A percentile compares a stretch with the other conserved stretches of the same genome.
Evolutionary conservation across 1,284 basidiomycete species (phyloP).

Genomic region (Volvariella volvacea): DNA sequence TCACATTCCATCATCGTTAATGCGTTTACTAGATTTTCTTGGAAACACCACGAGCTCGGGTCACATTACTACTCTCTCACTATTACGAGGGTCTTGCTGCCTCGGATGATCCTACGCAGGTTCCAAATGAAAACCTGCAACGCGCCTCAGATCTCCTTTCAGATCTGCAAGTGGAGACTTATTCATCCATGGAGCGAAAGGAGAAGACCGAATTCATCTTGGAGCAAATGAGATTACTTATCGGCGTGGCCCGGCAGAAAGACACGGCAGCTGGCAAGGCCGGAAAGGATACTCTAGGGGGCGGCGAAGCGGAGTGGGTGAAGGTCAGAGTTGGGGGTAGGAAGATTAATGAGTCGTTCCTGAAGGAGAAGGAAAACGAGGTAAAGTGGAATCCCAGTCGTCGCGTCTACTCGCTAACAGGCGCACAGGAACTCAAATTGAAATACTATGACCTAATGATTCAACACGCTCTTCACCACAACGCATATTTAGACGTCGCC

Average conservation of each 20-base stretch:
- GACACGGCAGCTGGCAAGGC: slow-evolving; percentile 49
- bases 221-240: slow-evolving; percentile 92
- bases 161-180: slow-evolving; percentile 98
- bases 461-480: slow-evolving; percentile 81
- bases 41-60: slow-evolving; percentile 93
- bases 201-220: slow-evolving; percentile 99
- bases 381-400: slow-evolving; percentile 35
- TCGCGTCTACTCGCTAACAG: slow-evolving; percentile 4
- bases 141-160: slow-evolving; percentile 86
- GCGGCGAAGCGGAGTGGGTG: slow-evolving; percentile 83
- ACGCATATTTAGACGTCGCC: slow-evolving; percentile 88
- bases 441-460: slow-evolving; percentile 97
- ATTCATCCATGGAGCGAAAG: slow-evolving; percentile 94
- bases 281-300: slow-evolving; percentile 53
- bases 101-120: slow-evolving; percentile 36
- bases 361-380: slow-evolving; percentile 86
- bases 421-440: slow-evolving; percentile 85
- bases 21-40: slow-evolving; percentile 76
- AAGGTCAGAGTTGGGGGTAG: slow-evolving; percentile 88
- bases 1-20: slow-evolving; percentile 1
- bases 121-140: slow-evolving; percentile 59
- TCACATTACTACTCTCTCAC: slow-evolving; percentile 79
- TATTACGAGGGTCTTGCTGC: slow-evolving; percentile 72
- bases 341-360: slow-evolving; percentile 92
- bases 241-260: slow-evolving; percentile 66